A percentile compares a stretch with the other conserved stretches of the same genome.
These are phyloP conservation scores for Citropsis articulata DNA, from an alignment of 345 rosid species.

Conservation along the genomic window DNA sequence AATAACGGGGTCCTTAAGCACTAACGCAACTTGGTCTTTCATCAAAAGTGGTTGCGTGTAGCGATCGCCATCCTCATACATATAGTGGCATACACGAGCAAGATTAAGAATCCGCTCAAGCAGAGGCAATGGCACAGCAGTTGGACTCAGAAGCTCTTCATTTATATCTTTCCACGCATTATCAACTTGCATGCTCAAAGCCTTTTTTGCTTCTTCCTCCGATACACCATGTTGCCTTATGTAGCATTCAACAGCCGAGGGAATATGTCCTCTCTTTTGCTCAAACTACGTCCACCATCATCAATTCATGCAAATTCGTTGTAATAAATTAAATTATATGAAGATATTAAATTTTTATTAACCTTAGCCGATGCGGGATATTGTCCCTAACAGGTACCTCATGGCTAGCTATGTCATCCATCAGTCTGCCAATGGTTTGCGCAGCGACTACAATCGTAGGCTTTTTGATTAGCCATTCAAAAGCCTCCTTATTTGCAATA, in stretches of 20 bases:
- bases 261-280: no score
- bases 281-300: background rate
- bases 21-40: background rate
- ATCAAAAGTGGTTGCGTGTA: slow-evolving; percentile 15
- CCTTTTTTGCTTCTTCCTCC: slow-evolving; percentile 2
- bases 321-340: no score
- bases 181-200: background rate
- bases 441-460: background rate
- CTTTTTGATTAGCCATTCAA: background rate
- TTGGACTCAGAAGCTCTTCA: background rate
- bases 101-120: slow-evolving; percentile 17
- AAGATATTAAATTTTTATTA: no score
- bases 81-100: slow-evolving; percentile 14
- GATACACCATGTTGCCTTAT: slow-evolving; percentile 1
- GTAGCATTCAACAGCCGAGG: no score
- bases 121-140: background rate
- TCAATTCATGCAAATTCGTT: no score
- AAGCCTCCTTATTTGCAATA: background rate
- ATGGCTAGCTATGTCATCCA: slow-evolving; percentile 9
- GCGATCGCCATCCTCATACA: slow-evolving; percentile 22
- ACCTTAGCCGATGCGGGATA: no score
- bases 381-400: background rate
- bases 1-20: background rate
- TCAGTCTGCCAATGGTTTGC: background rate
- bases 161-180: slow-evolving; percentile 27